Base-by-base conservation (phyloP, 1,139 yeast species). In the Candida sojae region DNA sequence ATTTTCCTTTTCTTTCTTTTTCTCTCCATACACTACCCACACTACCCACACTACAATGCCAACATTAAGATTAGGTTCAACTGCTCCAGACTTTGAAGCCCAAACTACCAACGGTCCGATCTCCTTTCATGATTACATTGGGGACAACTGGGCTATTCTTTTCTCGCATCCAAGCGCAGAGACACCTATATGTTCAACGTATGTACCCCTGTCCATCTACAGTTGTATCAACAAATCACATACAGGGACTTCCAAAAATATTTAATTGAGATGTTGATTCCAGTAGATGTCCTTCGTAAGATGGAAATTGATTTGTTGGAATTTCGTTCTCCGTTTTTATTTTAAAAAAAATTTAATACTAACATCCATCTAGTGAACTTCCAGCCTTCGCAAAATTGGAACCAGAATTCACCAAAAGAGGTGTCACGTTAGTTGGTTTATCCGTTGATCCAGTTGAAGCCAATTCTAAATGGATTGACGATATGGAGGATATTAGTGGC, bases 111-210 rank as follows among this genome's bases (percentile, higher is more conserved):
- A 78, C 57, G 96, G 96, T 46, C 80, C 82, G 53, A 81, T 88
- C 60, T 81, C 79, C 59, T 88, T 88, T 79, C 88, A 88, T 71
- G 84, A 86, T 56, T 88, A 74, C 73, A 77, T 85, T 53, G 91
- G 89, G 41, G 82, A 83, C 67, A 71, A 80, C 51, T 88, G 96
- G 96, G 85, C 82, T 48, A 81, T 88, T 49, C 77, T 88, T 59
- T 88, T 88, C 73, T 84, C 92, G 36, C 96, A 88, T 70, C 96
- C 96, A 53, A 95, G 84, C 63, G 95, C 87, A 64, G 87, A 84
- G 75, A 88, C 96, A 44, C 96, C 96, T 47, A 93, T 88, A 46
- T 88, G 96, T 73, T 88, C 96, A 57, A 88, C 96, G n/a, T n/a
- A n/a, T n/a, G n/a, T n/a, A n/a, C n/a, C n/a, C n/a, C n/a, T n/a